A percentile compares a stretch with the other conserved stretches of the same genome.
These are phyloP conservation scores for Nannizziopsis barbatae DNA, from an alignment of 2,329 filamentous ascomycete genomes.

Conservation along the genomic window DNA sequence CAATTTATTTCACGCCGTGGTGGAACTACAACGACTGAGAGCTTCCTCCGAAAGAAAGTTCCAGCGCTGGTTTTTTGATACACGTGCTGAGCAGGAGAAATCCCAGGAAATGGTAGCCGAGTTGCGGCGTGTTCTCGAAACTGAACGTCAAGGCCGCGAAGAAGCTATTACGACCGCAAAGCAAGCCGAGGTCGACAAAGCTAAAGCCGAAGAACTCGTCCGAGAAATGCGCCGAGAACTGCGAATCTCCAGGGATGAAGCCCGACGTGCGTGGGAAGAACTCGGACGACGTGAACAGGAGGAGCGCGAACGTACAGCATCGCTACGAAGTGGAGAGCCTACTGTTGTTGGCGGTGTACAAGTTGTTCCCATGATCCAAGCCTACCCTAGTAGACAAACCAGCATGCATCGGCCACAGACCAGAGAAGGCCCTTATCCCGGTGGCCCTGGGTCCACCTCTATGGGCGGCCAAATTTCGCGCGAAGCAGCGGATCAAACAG, in stretches of 20 bases:
- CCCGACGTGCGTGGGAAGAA: conserved; percentile 92
- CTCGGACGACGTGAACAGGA: conserved; percentile 85
- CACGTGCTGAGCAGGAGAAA: conserved; percentile 74
- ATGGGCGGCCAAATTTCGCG: conserved; percentile 24
- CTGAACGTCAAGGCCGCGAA: conserved; percentile 58
- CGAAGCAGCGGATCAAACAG: conserved; percentile 28
- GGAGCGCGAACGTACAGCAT: conserved; percentile 73
- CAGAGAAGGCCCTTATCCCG: conserved; percentile 35
- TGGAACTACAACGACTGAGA: conserved; percentile 84
- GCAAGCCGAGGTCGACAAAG: conserved; percentile 56
- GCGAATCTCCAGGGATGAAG: conserved; percentile 90
- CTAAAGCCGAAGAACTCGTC: conserved; percentile 63
- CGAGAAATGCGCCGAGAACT: conserved; percentile 86
- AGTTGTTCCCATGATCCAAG: conserved; percentile 82
- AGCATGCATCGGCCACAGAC: conserved; percentile 39
- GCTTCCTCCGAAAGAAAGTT: conserved; percentile 96
- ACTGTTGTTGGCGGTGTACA: conserved; percentile 88
- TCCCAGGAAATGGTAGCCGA: conserved; percentile 71
- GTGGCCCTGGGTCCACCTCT: conserved; percentile 24
- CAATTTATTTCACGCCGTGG: conserved; percentile 93
- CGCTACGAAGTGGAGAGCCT: conserved; percentile 76
- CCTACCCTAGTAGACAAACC: conserved; percentile 47
- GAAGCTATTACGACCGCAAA: conserved; percentile 57
- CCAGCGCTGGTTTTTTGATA: conserved; percentile 97
- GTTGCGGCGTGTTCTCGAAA: conserved; percentile 62